Evolutionary conservation across 2,329 filamentous ascomycete genomes (phyloP).

Genomic region (Emmonsiellopsis sp.): DNA sequence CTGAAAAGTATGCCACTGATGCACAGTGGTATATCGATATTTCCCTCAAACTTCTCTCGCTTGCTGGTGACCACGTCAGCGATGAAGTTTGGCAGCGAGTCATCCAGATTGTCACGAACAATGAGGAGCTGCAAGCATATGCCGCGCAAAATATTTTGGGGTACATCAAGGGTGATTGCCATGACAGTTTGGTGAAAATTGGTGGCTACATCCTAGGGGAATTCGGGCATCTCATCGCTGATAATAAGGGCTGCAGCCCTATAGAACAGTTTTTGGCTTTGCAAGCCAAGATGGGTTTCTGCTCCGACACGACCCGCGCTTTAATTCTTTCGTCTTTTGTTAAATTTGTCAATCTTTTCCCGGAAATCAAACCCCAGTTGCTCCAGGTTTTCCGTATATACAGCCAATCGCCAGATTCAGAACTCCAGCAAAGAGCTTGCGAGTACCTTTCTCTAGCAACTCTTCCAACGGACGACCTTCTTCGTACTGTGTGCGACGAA

Average conservation of each 20-base stretch:
- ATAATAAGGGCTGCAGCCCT: constrained; percentile 82
- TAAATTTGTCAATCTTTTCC: constrained; percentile 97
- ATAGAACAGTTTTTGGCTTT: constrained; percentile 95
- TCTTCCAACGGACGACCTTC: constrained; percentile 78
- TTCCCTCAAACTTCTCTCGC: constrained; percentile 82
- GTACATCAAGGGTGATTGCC: constrained; percentile 87
- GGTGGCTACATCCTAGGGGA: constrained; percentile 93
- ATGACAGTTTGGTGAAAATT: constrained; percentile 96
- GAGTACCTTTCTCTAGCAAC: constrained; percentile 85
- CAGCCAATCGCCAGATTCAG: constrained; percentile 88
- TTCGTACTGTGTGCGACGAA: constrained; percentile 91
- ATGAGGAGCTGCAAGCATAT: constrained; percentile 95
- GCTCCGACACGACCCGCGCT: constrained; percentile 79
- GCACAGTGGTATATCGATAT: constrained; percentile 99
- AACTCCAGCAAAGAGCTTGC: constrained; percentile 91
- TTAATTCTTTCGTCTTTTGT: constrained; percentile 93
- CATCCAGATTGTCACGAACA: constrained; percentile 98
- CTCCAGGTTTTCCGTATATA: constrained; percentile 84
- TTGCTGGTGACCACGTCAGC: constrained; percentile 96
- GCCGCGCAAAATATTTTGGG: constrained; percentile 87
- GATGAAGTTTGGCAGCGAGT: constrained; percentile 99
- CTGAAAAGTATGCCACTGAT: constrained; percentile 96
- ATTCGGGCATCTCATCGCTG: constrained; percentile 92
- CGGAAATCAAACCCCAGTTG: constrained; percentile 94
- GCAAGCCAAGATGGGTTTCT: constrained; percentile 79